phyloP scores from a whole-genome alignment of 345 rosid species.

The Rhizophora apiculata region DNA sequence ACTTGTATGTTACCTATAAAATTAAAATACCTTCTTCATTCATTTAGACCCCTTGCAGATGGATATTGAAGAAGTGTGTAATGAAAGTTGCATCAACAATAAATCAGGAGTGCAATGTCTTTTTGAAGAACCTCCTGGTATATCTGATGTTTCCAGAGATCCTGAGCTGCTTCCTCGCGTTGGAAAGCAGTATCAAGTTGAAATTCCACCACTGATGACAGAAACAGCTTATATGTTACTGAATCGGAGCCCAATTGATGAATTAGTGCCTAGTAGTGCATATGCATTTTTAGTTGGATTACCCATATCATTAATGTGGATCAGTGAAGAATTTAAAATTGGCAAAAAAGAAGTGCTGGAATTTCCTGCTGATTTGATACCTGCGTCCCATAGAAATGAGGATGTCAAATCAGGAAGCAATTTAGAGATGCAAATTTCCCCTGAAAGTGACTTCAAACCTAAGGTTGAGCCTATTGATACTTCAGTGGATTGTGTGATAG shows the following conservation, averaged over 20 bases:
- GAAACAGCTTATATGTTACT: slow-evolving; percentile 16
- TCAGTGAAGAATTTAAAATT: slow-evolving; percentile 22
- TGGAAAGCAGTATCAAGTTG: slow-evolving; percentile 53
- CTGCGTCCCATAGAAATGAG: slow-evolving; percentile 10
- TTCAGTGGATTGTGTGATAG: slow-evolving; percentile 5
- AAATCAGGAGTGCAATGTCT: slow-evolving; percentile 31
- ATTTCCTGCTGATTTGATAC: slow-evolving; percentile 12
- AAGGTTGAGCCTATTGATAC: slow-evolving; percentile 19
- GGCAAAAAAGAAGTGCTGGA: slow-evolving; percentile 23
- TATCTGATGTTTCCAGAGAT: slow-evolving; percentile 35
- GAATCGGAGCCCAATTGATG: slow-evolving; percentile 14
- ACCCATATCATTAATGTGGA: slow-evolving; percentile 54
- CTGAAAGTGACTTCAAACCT: slow-evolving; percentile 9
- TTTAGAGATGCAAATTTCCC: background rate
- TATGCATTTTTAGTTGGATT: slow-evolving; percentile 35
- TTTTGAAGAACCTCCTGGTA: slow-evolving; percentile 31
- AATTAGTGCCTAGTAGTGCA: slow-evolving; percentile 11
- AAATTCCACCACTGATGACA: slow-evolving; percentile 42
- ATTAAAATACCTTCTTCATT: slow-evolving; percentile 1
- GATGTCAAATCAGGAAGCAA: slow-evolving; percentile 19
- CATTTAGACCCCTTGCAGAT: slow-evolving; percentile 28
- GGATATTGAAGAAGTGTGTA: slow-evolving; percentile 31
- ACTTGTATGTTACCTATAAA: background rate
- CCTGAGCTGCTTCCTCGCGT: slow-evolving; percentile 50
- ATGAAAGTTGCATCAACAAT: slow-evolving; percentile 29